These are phyloP conservation scores for Venturia aucupariae DNA, from an alignment of 2,329 filamentous ascomycete genomes.

Conservation along the genomic window DNA sequence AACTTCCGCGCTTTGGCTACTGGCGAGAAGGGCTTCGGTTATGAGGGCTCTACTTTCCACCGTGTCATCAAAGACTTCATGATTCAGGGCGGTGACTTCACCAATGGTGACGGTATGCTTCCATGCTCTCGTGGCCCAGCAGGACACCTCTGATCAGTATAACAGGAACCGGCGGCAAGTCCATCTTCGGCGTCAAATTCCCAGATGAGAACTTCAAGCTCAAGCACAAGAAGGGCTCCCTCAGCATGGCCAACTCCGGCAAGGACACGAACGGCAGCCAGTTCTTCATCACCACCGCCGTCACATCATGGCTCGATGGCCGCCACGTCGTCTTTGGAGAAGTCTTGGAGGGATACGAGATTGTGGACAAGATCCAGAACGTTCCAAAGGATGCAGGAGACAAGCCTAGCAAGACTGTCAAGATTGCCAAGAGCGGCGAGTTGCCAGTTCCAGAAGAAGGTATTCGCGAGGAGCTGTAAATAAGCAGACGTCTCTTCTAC, in stretches of 20 bases:
- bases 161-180: constrained; percentile 70
- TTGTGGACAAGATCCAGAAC: constrained; percentile 72
- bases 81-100: constrained; percentile 89
- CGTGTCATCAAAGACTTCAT: constrained; percentile 86
- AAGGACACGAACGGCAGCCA: constrained; percentile 82
- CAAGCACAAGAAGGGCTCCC: constrained; percentile 77
- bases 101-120: constrained; percentile 54
- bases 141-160: not conserved
- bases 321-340: constrained; percentile 83
- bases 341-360: constrained; percentile 75
- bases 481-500: constrained; percentile 22
- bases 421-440: constrained; percentile 77
- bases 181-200: constrained; percentile 79
- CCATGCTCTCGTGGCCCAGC: constrained; percentile 15
- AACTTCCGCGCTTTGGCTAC: constrained; percentile 68
- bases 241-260: constrained; percentile 70
- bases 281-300: constrained; percentile 82
- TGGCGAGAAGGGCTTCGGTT: constrained; percentile 79
- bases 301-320: constrained; percentile 76
- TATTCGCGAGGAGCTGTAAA: constrained; percentile 83
- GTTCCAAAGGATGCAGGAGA: constrained; percentile 55
- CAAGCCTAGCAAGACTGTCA: constrained; percentile 60
- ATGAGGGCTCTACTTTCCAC: constrained; percentile 75
- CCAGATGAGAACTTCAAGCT: constrained; percentile 91
- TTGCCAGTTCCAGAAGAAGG: constrained; percentile 77